Evolutionary conservation across 164 flowering plant species (phyloP), one percentile per base, ranked within the genome.

Genomic region (Kingdonia uniflora): DNA sequence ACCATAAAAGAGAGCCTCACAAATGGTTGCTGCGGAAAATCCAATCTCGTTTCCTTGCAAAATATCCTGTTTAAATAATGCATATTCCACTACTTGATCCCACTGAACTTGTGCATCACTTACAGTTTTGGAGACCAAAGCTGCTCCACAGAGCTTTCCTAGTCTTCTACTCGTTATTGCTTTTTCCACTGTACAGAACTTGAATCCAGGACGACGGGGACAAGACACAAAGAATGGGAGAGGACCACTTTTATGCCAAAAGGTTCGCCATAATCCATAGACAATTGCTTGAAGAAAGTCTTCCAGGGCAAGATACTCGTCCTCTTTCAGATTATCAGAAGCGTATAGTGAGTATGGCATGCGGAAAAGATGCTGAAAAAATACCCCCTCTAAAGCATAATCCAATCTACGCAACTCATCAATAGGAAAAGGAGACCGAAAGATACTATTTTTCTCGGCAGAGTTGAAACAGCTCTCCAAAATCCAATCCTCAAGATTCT

Each of bases 1-100:
- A 41, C 79, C 84, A 60, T 73, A 77, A 57, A 79, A 81, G 19
- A 81, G 70, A 29, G 87, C 82, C 66, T 81, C 87, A 63, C 78
- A 72, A 29, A 78, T 59, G n/a, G 61, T 55, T 8, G 54, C 49
- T 7, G 76, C 50, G 22, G 87, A 78, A 59, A 76, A 58, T 0
- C 68, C 75, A 52, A 69, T 23, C 52, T 71, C 81, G 44, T 68
- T 69, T 49, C 71, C 83, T 49, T 59, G 64, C 49, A 65, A 40
- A 64, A 76, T 69, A 46, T 73, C 72, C 17, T 71, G 65, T 48
- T 74, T 78, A 57, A 76, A 78, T 44, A 81, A 63, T 4, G 76
- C 69, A 62, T 78, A 71, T 54, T 74, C 71, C 54, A 70, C 54
- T 49, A 81, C 74, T 50, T 78, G 80, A 58, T 76, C 78, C 87